These are phyloP conservation scores for Chlamydomonas eustigma DNA, from an alignment of 139 green algal genomes.

Conservation along the genomic window DNA sequence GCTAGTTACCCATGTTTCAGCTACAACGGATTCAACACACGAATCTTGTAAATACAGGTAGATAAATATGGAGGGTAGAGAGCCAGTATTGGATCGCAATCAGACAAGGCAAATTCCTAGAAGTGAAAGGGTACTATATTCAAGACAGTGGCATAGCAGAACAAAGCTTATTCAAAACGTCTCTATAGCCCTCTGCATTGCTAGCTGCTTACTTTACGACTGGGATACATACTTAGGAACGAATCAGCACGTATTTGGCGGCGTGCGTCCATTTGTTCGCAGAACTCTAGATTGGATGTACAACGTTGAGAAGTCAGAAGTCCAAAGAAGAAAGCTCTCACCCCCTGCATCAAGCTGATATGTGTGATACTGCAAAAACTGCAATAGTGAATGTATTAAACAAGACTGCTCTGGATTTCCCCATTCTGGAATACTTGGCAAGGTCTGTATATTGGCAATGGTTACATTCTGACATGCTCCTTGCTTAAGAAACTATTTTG, in stretches of 20 bases:
- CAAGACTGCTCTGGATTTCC: slow-evolving; percentile 4
- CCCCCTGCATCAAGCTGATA: too few species aligned
- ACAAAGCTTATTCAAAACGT: slow-evolving; percentile 1
- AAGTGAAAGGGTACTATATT: slow-evolving; percentile 17
- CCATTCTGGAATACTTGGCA: neutral
- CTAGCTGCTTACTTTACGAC: slow-evolving; percentile 38
- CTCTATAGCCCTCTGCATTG: slow-evolving; percentile 2
- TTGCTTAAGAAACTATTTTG: too few species aligned
- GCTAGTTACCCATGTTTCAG: too few species aligned
- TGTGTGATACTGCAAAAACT: too few species aligned
- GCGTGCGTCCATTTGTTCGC: slow-evolving; percentile 24
- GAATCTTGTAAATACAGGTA: too few species aligned
- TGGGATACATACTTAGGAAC: slow-evolving; percentile 45
- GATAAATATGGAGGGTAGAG: too few species aligned
- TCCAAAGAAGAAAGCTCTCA: neutral
- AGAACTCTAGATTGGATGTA: slow-evolving; percentile 23
- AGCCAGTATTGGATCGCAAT: too few species aligned
- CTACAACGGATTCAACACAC: too few species aligned
- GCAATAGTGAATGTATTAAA: too few species aligned
- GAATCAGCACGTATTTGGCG: slow-evolving; percentile 35
- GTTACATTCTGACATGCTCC: too few species aligned
- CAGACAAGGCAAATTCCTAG: too few species aligned
- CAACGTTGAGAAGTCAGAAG: slow-evolving; percentile 1
- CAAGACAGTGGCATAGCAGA: slow-evolving; percentile 25
- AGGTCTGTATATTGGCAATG: too few species aligned